Base-by-base conservation (phyloP, 148 eudicot species). In the Silene conica region DNA sequence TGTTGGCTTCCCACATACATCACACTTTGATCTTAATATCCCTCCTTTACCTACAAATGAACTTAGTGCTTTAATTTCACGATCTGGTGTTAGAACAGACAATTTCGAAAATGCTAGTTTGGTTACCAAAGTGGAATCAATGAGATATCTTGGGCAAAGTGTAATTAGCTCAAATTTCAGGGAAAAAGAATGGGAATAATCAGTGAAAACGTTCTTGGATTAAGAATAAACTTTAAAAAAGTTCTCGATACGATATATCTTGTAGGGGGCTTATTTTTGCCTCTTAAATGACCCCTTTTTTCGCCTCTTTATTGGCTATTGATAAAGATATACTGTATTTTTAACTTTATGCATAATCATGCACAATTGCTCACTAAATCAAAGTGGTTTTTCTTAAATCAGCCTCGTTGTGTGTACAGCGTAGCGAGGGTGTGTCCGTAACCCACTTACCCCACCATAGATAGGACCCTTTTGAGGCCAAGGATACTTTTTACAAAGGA, bases 1-100 rank as follows among this genome's bases (percentile, higher is more conserved):
- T 52, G 73, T 73, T 2, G 97, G 54, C 76, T 89, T 89, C 21
- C 83, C 85, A 64, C 98, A 94, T 1, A 94, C 81, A 26, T 89
- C 89, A 69, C 98, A 94, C 70, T 78, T 87, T 45, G 91, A 83
- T 84, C 87, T 74, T 25, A 80, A 25, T 9, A 91, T 76, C 69
- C 97, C 95, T 72, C 87, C 95, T 82, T 81, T 76, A 38, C 76
- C 71, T 73, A 7, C 56, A 6, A 57, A 26, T 55, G 2, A n/a
- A 58, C 19, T 66, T 28, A 7, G 46, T 15, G 16, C 12, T 31
- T 25, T 43, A 31, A 2, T 60, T 21, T 60, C 31, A 23, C 23
- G 55, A 50, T 13, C 3, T 50, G 55, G 16, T 50, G 14, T 12
- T 48, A 13, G 55, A 14, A 13, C 18, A 11, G 55, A 50, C 55